Conservation (phyloP, 129 eudicot genomes). For the Daucus carota region DH1_v3.0 NC_030383.2:49306001-49306500, state of each 20-base stretch:
- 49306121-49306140: slow-evolving; percentile 33
- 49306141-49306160: slow-evolving; percentile 74
- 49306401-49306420: slow-evolving; percentile 21
- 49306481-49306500: slow-evolving; percentile 40
- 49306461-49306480: slow-evolving; percentile 45
- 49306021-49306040: not conserved
- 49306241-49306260: slow-evolving; percentile 34
- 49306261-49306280: slow-evolving; percentile 48
- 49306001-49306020: not conserved
- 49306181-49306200: slow-evolving; percentile 54
- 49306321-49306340: slow-evolving; percentile 45
- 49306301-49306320: slow-evolving; percentile 86
- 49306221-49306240: slow-evolving; percentile 19
- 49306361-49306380: not conserved
- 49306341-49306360: not conserved
- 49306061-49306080: not conserved
- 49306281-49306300: slow-evolving; percentile 61
- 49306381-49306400: not conserved
- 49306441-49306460: slow-evolving; percentile 47
- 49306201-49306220: slow-evolving; percentile 50
- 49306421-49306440: slow-evolving; percentile 57
- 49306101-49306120: not conserved
- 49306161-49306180: slow-evolving; percentile 44
- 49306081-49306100: not conserved
- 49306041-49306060: not conserved